Evolutionary conservation across 2,329 filamentous ascomycete genomes (phyloP), one percentile per base, ranked within the genome.

Genomic region (Aspergillus thermomutatus): DNA sequence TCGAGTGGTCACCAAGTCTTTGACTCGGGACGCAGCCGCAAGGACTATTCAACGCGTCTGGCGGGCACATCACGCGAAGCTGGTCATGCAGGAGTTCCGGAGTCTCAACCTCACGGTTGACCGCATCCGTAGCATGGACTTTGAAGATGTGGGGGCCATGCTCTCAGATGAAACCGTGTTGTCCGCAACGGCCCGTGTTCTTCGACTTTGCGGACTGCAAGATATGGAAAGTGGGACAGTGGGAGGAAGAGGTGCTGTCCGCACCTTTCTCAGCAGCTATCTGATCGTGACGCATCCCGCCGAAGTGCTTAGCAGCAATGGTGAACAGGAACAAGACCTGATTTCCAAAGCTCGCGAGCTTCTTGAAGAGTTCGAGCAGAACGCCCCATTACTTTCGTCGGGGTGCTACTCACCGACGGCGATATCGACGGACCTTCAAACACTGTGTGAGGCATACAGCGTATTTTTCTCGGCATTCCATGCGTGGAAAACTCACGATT

Each of bases 401-500:
- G 79, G 70, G 21, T 72, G 69, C 52, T 70, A 68, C 56, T 69
- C 69, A 17, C 66, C 69, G 34, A 58, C 63, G 17, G 76, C 73
- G 77, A 81, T 73, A 69, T 77, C 68, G 74, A 77, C 69, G 63
- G 76, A 60, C 70, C 78, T 66, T 70, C 81, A 68, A 75, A 63
- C 74, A 67, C 70, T 88, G 10, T 77, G 79, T 8, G 79, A 87
- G 61, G 75, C 81, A 5, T 83, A 87, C 63, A 78, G 82, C 50
- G 78, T 83, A 3, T 88, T 86, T 64, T 80, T 83, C 47, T 81
- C 82, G 8, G 84, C 84, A 11, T 87, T 88, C 64, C 81, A 84
- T 57, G 83, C 85, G 4, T 88, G 85, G 85, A 85, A 87, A 66
- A 77, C 84, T 11, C 82, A 85, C 60, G 85, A 88, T 64, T 84